Conservation (phyloP, 1,284 basidiomycete genomes). For the Rhodotorula mucilaginosa region DNA sequence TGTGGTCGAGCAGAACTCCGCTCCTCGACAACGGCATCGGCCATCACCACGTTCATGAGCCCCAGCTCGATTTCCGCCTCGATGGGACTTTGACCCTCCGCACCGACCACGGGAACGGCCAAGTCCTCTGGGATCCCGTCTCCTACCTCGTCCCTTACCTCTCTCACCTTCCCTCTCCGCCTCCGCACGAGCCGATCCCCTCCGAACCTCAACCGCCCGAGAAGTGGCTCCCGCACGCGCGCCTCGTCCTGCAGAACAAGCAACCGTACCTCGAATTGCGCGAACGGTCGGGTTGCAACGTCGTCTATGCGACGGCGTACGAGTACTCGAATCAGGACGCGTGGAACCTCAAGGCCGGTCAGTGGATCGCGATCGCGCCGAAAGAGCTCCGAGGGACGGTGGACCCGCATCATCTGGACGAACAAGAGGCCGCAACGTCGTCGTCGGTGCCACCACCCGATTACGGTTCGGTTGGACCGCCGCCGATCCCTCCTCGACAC, state of each 20-base stretch:
- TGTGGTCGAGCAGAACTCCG: slow-evolving; percentile 29
- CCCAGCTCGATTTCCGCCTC: slow-evolving; percentile 30
- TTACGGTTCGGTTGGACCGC: neutral
- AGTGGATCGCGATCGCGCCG: slow-evolving; percentile 42
- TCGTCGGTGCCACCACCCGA: neutral
- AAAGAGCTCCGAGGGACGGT: slow-evolving; percentile 12
- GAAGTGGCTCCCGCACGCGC: slow-evolving; percentile 19
- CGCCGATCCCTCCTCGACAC: slow-evolving; percentile 5
- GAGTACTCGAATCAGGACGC: slow-evolving; percentile 18
- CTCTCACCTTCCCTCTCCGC: slow-evolving; percentile 12
- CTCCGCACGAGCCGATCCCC: neutral
- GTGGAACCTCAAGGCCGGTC: slow-evolving; percentile 28
- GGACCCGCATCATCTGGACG: neutral
- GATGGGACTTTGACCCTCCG: slow-evolving; percentile 23
- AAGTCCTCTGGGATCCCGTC: slow-evolving; percentile 32
- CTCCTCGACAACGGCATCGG: neutral
- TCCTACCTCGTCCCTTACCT: slow-evolving; percentile 28
- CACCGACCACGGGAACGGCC: slow-evolving; percentile 8
- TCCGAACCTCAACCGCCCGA: slow-evolving; percentile 15
- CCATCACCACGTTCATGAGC: slow-evolving; percentile 4
- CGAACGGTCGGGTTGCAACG: slow-evolving; percentile 20
- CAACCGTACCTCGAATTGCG: slow-evolving; percentile 40
- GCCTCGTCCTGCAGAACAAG: slow-evolving; percentile 28
- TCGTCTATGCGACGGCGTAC: slow-evolving; percentile 36
- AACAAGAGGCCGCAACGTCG: neutral